Conservation (phyloP, 164 flowering plant species). For the Saururus chinensis region DNA sequence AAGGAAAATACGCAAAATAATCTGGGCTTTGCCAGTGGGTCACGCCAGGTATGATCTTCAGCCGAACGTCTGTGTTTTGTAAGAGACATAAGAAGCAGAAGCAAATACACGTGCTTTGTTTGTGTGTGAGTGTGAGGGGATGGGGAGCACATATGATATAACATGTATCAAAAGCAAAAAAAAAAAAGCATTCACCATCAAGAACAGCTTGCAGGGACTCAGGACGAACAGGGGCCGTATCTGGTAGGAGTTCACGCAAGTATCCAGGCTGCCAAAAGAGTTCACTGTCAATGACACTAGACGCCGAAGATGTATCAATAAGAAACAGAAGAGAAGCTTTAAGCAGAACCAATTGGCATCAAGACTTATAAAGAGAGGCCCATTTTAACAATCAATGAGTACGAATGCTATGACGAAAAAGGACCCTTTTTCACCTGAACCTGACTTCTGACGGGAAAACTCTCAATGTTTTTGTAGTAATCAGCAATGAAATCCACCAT, state of each 20-base stretch:
- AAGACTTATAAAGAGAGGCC: too few relatives aligned
- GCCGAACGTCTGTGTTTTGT: slow-evolving; percentile 49
- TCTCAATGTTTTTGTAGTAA: slow-evolving; percentile 68
- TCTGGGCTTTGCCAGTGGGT: slow-evolving; percentile 99
- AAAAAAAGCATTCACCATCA: slow-evolving; percentile 44
- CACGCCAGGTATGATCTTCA: slow-evolving; percentile 80
- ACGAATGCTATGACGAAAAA: background rate
- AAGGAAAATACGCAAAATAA: slow-evolving; percentile 85
- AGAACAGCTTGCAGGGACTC: slow-evolving; percentile 63
- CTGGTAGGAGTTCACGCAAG: slow-evolving; percentile 62
- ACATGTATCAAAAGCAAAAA: slow-evolving; percentile 4
- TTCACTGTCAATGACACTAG: background rate
- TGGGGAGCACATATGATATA: background rate
- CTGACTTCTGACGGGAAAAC: slow-evolving; percentile 83
- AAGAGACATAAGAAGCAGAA: background rate
- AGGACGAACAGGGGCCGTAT: slow-evolving; percentile 67
- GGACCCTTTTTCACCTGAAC: slow-evolving; percentile 42
- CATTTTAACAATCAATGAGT: too few relatives aligned
- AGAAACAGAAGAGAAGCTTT: too few relatives aligned
- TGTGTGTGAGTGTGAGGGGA: background rate
- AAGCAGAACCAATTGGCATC: too few relatives aligned
- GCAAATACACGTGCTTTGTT: too few relatives aligned
- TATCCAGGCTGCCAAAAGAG: slow-evolving; percentile 71
- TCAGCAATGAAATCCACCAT: slow-evolving; percentile 94
- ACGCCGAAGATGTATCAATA: background rate